Base-by-base conservation (phyloP, 441 rosid species). In the Bruguiera hainesii region DNA sequence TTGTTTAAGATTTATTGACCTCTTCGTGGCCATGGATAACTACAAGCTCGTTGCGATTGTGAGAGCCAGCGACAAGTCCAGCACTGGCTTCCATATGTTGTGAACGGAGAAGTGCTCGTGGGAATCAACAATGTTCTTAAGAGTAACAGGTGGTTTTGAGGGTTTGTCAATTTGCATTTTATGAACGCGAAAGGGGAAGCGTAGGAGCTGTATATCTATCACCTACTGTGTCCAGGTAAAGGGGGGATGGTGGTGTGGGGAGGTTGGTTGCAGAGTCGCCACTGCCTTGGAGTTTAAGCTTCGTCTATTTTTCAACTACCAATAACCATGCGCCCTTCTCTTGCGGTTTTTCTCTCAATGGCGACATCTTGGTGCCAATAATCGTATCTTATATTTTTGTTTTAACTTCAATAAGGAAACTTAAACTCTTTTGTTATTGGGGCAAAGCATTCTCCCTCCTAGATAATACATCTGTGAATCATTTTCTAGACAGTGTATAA, bases 11-110 rank as follows among this genome's bases (percentile, higher is more conserved):
- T 26, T 59, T 50, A 39, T 30, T 1, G 76, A 89, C 98, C 98
- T 95, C 98, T 77, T 95, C 98, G 61, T 95, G 99, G 75, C 90
- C 90, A 28, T 92, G 98, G 69, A 95, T 95, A 76, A 92, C 99
- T 7, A 95, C 97, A 33, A 95, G 98, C 79, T 95, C 99, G 10
- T 95, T 95, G 71, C 99, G 96, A 78, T 91, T 95, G 84, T 91
- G 99, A 29, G 99, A 95, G 59, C 99, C 99, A 23, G 98, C 99
- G 1, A 95, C 97, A 13, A 95, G 96, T 60, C 98, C 99, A 56
- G 98, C 99, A 33, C 91, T 89, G 20, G 99, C 99, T 82, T 95
- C 99, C 99, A 95, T 95, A 76, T 33, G 37, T 8, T 33, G 78
- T 0, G 66, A 56, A 60, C 6, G 70, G 57, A 62, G 35, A 70